Percentiles rank a stretch among this genome's conserved stretches.
Conservation (phyloP, 1,284 basidiomycete genomes). For the Ustilago hordei region DNA sequence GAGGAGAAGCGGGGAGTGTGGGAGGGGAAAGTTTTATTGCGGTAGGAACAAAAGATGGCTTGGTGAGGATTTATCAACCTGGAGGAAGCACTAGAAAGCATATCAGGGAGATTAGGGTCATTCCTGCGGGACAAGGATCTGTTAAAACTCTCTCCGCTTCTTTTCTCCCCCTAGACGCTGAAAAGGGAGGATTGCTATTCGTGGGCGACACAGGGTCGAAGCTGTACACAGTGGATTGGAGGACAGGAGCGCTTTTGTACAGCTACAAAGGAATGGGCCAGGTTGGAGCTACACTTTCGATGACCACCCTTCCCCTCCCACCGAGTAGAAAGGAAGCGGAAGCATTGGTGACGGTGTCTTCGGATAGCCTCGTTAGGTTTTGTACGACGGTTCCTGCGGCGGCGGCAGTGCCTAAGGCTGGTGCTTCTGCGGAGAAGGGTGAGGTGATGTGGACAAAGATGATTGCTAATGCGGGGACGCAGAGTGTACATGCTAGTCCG, state of each 20-base stretch:
- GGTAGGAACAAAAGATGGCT: slow-evolving; percentile 53
- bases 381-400: slow-evolving; percentile 24
- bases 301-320: slow-evolving; percentile 27
- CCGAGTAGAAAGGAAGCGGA: slow-evolving; percentile 6
- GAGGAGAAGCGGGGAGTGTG: not conserved
- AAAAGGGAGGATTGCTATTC: slow-evolving; percentile 39
- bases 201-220: slow-evolving; percentile 54
- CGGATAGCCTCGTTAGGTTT: slow-evolving; percentile 36
- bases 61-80: slow-evolving; percentile 51
- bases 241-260: slow-evolving; percentile 43
- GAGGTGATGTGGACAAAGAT: slow-evolving; percentile 29
- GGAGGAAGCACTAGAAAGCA: slow-evolving; percentile 26
- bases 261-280: slow-evolving; percentile 41
- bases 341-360: slow-evolving; percentile 33
- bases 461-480: slow-evolving; percentile 16
- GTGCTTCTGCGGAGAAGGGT: slow-evolving; percentile 31
- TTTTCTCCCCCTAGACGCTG: slow-evolving; percentile 16
- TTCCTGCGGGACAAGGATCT: slow-evolving; percentile 34
- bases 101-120: slow-evolving; percentile 34
- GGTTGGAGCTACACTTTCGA: slow-evolving; percentile 29
- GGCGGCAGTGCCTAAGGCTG: slow-evolving; percentile 25
- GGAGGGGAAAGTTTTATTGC: slow-evolving; percentile 24
- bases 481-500: slow-evolving; percentile 24
- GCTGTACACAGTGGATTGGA: slow-evolving; percentile 53
- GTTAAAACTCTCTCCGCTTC: slow-evolving; percentile 45